Base-by-base conservation (phyloP, 208 protist genomes). In the Trypanosoma avium region DNA sequence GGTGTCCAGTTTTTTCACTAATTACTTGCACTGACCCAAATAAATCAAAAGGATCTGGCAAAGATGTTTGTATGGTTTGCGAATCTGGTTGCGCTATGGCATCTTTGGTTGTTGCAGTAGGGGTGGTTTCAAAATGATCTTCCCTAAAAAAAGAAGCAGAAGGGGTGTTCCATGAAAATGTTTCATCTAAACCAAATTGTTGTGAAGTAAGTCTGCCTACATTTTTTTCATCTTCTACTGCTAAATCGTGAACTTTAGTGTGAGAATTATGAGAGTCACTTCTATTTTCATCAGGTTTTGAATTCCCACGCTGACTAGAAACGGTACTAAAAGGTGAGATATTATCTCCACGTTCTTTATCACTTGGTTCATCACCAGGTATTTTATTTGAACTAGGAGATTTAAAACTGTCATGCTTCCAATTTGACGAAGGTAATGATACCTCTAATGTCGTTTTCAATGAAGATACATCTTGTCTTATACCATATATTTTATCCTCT, bases 1-100 rank as follows among this genome's bases (percentile, higher is more conserved):
- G 15, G 21, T 21, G 53, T 30, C 30, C 3, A 3, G 12, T 47
- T 17, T 45, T 21, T 30, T 45, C 35, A 6, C 33, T 35, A 29
- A 12, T 15, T 35, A 8, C 35, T 27, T 36, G 35, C 13, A 17
- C n/a, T 5, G 24, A 12, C 40, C 27, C 15, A 43, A 61, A 61
- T 24, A 48, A 61, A 49, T 49, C 38, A 10, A 61, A 61, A 21
- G 40, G 42, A 49, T 38, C 42, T 12, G 40, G 26, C 15, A 22
- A 22, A 45, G 29, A 32, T 12, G n/a, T 7, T 29, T 45, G 17
- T 2, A 4, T 3, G 1, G n/a, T 13, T 4, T 43, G 19, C 22
- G 32, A 10, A 1, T 7, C 58, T 0, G 21, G 13, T 22, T 40
- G 19, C 7, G 27, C 13, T 22, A n/a, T 32, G 55, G 15, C 24